Percentiles rank a stretch among this genome's conserved stretches.
These are phyloP conservation scores for Boletus semigastroideus DNA, from an alignment of 1,284 basidiomycete genomes.

Conservation along the genomic window DNA sequence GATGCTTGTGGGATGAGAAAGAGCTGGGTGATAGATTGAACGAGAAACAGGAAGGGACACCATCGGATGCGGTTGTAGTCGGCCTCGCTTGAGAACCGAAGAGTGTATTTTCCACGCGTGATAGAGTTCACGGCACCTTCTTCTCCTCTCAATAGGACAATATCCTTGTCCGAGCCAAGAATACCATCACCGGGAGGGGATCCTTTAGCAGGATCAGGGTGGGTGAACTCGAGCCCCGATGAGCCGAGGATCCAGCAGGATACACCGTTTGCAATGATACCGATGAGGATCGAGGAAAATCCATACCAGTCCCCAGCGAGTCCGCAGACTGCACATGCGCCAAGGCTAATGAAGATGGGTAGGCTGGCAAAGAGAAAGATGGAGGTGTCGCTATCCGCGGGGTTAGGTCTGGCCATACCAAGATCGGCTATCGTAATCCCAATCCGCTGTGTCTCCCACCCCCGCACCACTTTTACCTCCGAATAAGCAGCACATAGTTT, in stretches of 20 bases:
- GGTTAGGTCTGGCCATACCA: constrained; percentile 3
- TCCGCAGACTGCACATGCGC: constrained; percentile 15
- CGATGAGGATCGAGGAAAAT: constrained; percentile 28
- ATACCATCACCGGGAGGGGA: constrained; percentile 27
- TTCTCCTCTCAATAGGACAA: constrained; percentile 22
- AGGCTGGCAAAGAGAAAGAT: constrained; percentile 10
- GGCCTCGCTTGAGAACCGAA: constrained; percentile 21
- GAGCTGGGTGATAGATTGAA: constrained; percentile 26
- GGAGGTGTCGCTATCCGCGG: neutral
- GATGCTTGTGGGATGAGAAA: constrained; percentile 29
- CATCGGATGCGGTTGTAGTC: constrained; percentile 19
- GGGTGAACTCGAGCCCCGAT: constrained; percentile 20
- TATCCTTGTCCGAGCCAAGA: constrained; percentile 12
- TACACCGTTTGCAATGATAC: constrained; percentile 30
- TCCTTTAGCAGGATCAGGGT: constrained; percentile 23
- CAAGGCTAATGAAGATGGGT: constrained; percentile 25
- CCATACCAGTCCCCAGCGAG: constrained; percentile 26
- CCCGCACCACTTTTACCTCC: constrained; percentile 4
- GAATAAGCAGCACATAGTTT: constrained; percentile 9
- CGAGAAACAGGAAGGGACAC: constrained; percentile 24
- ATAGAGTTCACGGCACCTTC: constrained; percentile 31
- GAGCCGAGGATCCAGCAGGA: constrained; percentile 28
- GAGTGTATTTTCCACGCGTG: constrained; percentile 28
- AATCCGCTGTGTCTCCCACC: constrained; percentile 13
- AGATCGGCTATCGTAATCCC: constrained; percentile 24